Percentiles rank a stretch among this genome's conserved stretches.
Evolutionary conservation across 208 protist genomes (phyloP).

Genomic region (Angomonas ambiguus): DNA sequence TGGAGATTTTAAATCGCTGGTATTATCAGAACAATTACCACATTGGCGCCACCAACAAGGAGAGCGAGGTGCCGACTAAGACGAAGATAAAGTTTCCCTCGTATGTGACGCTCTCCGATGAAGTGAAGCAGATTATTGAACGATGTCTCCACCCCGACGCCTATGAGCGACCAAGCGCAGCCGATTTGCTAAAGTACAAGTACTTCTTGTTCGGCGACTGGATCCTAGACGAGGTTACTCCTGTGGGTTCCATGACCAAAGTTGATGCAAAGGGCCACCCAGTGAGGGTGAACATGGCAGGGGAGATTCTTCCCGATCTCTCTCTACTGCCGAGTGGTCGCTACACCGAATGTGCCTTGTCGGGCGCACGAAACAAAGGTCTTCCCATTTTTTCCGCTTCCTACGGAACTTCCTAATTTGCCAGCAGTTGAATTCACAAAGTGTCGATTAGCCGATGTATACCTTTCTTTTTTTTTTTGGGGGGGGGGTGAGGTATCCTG

Average conservation of each 20-base stretch:
- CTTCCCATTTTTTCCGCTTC: neutral
- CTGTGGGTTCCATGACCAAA: too few species aligned
- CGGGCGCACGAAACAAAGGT: neutral
- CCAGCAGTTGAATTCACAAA: too few species aligned
- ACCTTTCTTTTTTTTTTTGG: neutral
- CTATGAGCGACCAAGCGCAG: neutral
- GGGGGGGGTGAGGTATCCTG: neutral
- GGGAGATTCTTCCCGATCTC: neutral
- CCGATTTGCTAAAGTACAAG: neutral
- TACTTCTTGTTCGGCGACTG: neutral
- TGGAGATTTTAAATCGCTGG: neutral
- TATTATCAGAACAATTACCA: neutral
- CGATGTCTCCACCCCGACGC: neutral
- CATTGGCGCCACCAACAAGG: neutral
- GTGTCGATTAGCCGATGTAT: too few species aligned
- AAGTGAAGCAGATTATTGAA: neutral
- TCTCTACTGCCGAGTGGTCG: neutral
- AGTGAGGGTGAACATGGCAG: neutral
- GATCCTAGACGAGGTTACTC: too few species aligned
- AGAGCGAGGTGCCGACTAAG: neutral
- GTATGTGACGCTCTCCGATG: neutral
- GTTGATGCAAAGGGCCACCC: neutral
- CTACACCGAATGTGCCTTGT: neutral
- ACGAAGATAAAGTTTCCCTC: neutral
- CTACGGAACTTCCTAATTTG: too few species aligned